A percentile compares a stretch with the other conserved stretches of the same genome.
Conservation (phyloP, 1,284 basidiomycete species). For the Thecaphora thlaspeos region DNA sequence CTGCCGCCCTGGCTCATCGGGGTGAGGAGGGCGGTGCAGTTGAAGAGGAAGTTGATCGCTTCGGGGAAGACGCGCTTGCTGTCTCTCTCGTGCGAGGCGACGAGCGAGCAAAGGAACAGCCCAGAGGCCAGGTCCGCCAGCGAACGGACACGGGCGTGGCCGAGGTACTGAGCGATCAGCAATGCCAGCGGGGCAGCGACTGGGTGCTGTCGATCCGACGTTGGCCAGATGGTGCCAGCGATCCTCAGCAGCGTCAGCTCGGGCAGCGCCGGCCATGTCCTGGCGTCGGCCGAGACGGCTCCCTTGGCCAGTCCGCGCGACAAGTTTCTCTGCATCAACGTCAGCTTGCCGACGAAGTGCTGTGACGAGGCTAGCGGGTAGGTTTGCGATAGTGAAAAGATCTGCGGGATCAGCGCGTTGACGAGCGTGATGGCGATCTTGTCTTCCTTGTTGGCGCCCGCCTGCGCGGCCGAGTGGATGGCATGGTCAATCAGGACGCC, state of each 20-base stretch:
- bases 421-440: constrained; percentile 68
- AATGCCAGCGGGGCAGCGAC: constrained; percentile 83
- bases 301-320: constrained; percentile 78
- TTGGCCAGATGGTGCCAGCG: constrained; percentile 82
- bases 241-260: constrained; percentile 81
- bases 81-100: constrained; percentile 71
- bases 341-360: constrained; percentile 78
- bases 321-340: constrained; percentile 92
- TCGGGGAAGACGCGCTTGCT: constrained; percentile 90
- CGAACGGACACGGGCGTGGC: constrained; percentile 75
- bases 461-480: constrained; percentile 62
- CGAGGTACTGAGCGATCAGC: constrained; percentile 88
- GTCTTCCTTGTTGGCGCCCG: constrained; percentile 55
- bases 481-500: constrained; percentile 88
- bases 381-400: constrained; percentile 74
- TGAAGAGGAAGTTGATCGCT: constrained; percentile 77
- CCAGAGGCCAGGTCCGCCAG: constrained; percentile 77
- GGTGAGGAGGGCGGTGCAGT: constrained; percentile 71
- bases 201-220: constrained; percentile 87
- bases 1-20: constrained; percentile 49
- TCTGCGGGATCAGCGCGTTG: constrained; percentile 74
- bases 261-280: constrained; percentile 82
- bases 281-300: constrained; percentile 66
- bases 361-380: constrained; percentile 79
- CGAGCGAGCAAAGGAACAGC: constrained; percentile 81